phyloP scores from a whole-genome alignment of 768 basidiomycete genomes.

The Lactarius evosmus region DNA sequence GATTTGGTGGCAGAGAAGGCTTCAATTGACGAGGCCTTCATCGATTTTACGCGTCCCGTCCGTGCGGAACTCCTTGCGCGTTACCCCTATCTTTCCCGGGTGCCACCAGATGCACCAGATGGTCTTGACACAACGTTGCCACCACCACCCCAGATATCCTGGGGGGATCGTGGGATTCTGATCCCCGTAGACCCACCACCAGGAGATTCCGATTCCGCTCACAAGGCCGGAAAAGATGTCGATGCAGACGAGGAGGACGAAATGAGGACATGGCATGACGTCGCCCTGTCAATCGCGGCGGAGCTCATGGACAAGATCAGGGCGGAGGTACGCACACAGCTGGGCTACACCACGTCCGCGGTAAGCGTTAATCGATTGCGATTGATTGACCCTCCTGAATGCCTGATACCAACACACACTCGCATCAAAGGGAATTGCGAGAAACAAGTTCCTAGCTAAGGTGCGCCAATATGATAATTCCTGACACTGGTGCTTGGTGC shows the following conservation, averaged over 20 bases:
- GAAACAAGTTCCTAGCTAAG: slow-evolving; percentile 96
- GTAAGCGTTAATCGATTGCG: slow-evolving; percentile 43
- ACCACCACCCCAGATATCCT: slow-evolving; percentile 59
- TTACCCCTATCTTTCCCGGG: slow-evolving; percentile 71
- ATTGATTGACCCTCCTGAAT: background rate
- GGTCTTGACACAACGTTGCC: slow-evolving; percentile 79
- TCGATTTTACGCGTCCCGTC: slow-evolving; percentile 85
- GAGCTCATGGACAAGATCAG: slow-evolving; percentile 80
- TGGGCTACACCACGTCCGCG: slow-evolving; percentile 94
- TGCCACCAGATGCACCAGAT: slow-evolving; percentile 63
- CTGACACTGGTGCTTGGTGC: slow-evolving; percentile 9
- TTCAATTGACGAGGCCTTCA: slow-evolving; percentile 95
- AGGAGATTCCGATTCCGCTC: slow-evolving; percentile 16
- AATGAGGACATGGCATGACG: slow-evolving; percentile 80
- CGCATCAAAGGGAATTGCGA: slow-evolving; percentile 67
- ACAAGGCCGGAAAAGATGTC: background rate
- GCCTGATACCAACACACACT: background rate
- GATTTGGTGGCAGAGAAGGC: slow-evolving; percentile 72
- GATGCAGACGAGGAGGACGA: slow-evolving; percentile 33
- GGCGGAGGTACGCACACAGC: slow-evolving; percentile 56
- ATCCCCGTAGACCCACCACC: slow-evolving; percentile 49
- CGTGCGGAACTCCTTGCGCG: slow-evolving; percentile 67
- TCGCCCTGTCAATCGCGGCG: slow-evolving; percentile 84
- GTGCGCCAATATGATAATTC: slow-evolving; percentile 37
- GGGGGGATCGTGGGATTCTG: slow-evolving; percentile 58